Evolutionary conservation across 2,329 filamentous ascomycete genomes (phyloP).

Genomic region (Arthrinium puccinioides): DNA sequence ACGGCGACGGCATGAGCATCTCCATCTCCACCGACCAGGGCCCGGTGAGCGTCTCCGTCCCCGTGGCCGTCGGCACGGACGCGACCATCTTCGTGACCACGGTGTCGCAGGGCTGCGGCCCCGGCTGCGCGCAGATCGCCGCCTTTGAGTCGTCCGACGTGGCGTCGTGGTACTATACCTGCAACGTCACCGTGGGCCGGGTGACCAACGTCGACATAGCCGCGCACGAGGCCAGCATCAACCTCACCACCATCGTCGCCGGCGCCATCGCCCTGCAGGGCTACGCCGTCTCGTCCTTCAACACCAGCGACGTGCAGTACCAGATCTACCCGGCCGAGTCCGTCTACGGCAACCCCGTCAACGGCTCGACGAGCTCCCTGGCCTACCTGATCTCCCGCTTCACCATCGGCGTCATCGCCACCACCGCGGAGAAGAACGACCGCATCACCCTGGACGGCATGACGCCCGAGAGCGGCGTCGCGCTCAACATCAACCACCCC

Average conservation of each 20-base stretch:
- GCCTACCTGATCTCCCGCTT: slow-evolving; percentile 28
- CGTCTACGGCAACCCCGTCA: slow-evolving; percentile 23
- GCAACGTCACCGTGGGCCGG: slow-evolving; percentile 26
- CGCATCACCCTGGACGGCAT: slow-evolving; percentile 17
- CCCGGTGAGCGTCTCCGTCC: neutral
- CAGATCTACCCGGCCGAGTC: slow-evolving; percentile 36
- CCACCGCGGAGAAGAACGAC: slow-evolving; percentile 22
- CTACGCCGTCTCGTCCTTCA: slow-evolving; percentile 18
- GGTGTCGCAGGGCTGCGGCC: slow-evolving; percentile 12
- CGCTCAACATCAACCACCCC: slow-evolving; percentile 1
- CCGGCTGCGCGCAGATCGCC: slow-evolving; percentile 20
- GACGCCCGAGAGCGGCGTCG: slow-evolving; percentile 13
- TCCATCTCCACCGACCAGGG: slow-evolving; percentile 15
- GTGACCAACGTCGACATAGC: slow-evolving; percentile 27
- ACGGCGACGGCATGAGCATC: slow-evolving; percentile 19
- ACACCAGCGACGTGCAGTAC: slow-evolving; percentile 19
- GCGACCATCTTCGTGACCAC: slow-evolving; percentile 31
- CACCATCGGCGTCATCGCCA: slow-evolving; percentile 26
- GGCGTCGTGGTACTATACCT: slow-evolving; percentile 33
- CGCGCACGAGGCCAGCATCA: slow-evolving; percentile 26
- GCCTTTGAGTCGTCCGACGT: slow-evolving; percentile 29
- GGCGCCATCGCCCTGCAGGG: slow-evolving; percentile 33
- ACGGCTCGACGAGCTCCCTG: slow-evolving; percentile 25
- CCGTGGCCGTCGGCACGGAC: slow-evolving; percentile 16
- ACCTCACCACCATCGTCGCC: slow-evolving; percentile 25